Evolutionary conservation across 106 monocot genomes (phyloP).

Genomic region (Triglochin maritima): DNA sequence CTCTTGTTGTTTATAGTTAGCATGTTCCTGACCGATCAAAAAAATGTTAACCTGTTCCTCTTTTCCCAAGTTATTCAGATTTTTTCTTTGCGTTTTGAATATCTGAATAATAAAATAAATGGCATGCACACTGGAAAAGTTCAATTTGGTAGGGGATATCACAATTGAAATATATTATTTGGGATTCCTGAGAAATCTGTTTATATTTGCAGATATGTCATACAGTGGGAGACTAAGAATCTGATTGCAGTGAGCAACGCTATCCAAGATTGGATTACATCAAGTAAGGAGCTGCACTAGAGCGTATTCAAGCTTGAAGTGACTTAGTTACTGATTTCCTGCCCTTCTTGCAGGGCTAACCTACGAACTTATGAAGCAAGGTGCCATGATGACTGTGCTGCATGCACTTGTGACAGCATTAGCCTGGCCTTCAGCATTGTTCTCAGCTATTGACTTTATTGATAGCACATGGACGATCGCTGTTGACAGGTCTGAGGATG

Average conservation of each 20-base stretch:
- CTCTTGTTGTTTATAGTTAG: too few species aligned
- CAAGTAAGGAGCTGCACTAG: conserved; percentile 36
- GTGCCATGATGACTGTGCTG: conserved; percentile 96
- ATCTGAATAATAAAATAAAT: not conserved
- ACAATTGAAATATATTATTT: too few species aligned
- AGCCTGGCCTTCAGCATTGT: conserved; percentile 84
- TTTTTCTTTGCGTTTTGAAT: not conserved
- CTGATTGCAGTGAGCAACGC: conserved; percentile 81
- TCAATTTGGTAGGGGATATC: too few species aligned
- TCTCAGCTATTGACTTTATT: conserved; percentile 80
- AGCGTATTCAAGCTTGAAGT: not conserved
- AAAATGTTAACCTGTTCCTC: too few species aligned
- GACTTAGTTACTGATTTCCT: not conserved
- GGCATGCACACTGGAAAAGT: too few species aligned
- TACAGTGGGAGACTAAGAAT: conserved; percentile 95
- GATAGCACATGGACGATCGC: conserved; percentile 98
- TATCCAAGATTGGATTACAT: conserved; percentile 92
- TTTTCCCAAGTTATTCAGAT: too few species aligned
- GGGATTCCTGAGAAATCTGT: too few species aligned
- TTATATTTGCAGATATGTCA: conserved; percentile 43
- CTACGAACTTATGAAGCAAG: conserved; percentile 69
- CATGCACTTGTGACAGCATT: conserved; percentile 66
- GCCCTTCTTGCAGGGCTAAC: conserved; percentile 45
- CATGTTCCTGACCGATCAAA: too few species aligned
- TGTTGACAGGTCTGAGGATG: conserved; percentile 60